A percentile compares a stretch with the other conserved stretches of the same genome.
phyloP scores from a whole-genome alignment of 148 eudicot genomes.

The Chenopodium formosanum region DNA sequence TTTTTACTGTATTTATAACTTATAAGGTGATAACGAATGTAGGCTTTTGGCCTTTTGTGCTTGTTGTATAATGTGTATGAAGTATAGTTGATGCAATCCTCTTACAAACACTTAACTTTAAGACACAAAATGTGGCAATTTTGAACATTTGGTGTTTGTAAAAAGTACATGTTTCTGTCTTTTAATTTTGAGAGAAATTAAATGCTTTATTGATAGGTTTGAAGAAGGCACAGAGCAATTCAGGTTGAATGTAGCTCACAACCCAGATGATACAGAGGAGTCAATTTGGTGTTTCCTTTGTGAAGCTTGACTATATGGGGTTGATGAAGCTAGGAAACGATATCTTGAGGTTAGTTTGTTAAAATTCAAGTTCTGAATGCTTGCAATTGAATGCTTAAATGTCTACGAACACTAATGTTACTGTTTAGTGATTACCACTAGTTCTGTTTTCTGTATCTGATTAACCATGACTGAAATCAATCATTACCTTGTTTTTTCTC shows the following conservation, averaged over 20 bases:
- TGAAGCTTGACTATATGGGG: conserved; percentile 86
- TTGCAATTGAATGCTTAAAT: not conserved
- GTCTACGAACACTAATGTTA: not conserved
- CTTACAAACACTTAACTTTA: not conserved
- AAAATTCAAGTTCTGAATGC: not conserved
- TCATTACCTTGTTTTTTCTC: no score
- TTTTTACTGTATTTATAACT: no score
- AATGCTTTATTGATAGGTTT: conserved; percentile 43
- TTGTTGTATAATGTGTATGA: no score
- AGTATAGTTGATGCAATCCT: not conserved
- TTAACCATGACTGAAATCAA: no score
- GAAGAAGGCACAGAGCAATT: conserved; percentile 95
- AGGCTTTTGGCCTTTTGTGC: no score
- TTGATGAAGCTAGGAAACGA: conserved; percentile 69
- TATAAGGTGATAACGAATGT: no score
- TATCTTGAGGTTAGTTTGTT: conserved; percentile 62
- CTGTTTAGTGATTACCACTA: no score
- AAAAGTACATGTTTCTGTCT: no score
- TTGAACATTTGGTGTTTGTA: not conserved
- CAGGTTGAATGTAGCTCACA: conserved; percentile 71
- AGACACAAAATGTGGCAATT: not conserved
- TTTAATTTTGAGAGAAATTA: conserved; percentile 3
- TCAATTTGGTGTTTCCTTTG: conserved; percentile 98
- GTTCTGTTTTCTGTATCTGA: no score
- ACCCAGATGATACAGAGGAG: conserved; percentile 53